A percentile compares a stretch with the other conserved stretches of the same genome.
These are phyloP conservation scores for Lactifluus subvellereus DNA, from an alignment of 768 basidiomycete species.

Conservation along the genomic window DNA sequence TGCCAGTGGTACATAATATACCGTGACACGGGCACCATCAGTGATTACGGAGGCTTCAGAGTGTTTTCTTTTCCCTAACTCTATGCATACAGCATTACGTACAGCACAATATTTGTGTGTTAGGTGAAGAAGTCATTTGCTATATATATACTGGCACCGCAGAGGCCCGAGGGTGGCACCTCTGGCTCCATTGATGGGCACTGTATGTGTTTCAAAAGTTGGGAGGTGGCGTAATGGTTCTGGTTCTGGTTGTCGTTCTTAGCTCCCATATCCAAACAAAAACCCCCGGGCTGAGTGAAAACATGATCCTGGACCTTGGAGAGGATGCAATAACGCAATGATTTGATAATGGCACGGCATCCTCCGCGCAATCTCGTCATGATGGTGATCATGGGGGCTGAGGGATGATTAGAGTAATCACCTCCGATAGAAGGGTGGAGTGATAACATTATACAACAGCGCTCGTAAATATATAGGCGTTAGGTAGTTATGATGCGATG, in stretches of 20 bases:
- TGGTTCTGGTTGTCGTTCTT: background rate
- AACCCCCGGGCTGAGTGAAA: background rate
- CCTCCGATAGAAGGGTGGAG: background rate
- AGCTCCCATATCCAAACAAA: no score
- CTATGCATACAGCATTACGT: background rate
- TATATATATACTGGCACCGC: background rate
- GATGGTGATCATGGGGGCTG: background rate
- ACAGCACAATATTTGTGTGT: background rate
- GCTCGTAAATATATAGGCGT: constrained; percentile 1
- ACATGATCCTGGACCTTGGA: background rate
- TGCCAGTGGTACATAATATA: no score
- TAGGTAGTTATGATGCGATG: background rate
- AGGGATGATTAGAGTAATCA: background rate
- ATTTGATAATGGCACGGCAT: background rate
- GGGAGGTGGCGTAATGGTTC: background rate
- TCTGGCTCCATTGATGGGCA: background rate
- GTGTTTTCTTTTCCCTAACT: background rate
- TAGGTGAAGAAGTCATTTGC: background rate
- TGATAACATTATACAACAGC: constrained; percentile 12
- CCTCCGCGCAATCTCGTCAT: background rate
- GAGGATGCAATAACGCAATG: background rate
- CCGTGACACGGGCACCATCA: no score
- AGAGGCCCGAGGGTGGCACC: background rate
- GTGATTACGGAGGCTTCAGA: background rate
- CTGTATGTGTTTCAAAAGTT: background rate